Conservation (phyloP, 2,329 filamentous ascomycete genomes). For the Diaporthe vaccinii region DNA sequence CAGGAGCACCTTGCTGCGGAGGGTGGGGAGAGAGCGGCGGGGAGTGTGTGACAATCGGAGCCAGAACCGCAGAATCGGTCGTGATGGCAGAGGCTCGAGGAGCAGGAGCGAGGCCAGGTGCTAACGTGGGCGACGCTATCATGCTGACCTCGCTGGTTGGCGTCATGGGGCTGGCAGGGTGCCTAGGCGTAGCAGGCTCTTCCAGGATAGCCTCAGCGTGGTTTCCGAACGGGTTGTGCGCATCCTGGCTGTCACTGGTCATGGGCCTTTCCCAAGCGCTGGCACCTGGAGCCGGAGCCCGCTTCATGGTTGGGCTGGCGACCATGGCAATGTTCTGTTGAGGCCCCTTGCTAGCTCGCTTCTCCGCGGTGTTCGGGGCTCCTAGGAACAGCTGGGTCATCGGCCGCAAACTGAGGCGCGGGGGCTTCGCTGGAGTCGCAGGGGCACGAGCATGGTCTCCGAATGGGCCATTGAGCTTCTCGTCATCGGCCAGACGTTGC, state of each 20-base stretch:
- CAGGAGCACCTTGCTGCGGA: constrained; percentile 75
- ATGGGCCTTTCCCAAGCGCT: constrained; percentile 62
- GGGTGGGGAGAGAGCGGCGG: constrained; percentile 72
- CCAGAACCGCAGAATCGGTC: constrained; percentile 19
- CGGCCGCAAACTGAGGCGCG: constrained; percentile 87
- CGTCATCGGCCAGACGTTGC: constrained; percentile 67
- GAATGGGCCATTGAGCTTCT: constrained; percentile 69
- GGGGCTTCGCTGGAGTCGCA: constrained; percentile 68
- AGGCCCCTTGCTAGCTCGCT: constrained; percentile 59
- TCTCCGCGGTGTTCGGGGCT: constrained; percentile 57
- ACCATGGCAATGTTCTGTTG: constrained; percentile 53
- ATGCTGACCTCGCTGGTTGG: constrained; percentile 39
- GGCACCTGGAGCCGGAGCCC: constrained; percentile 51
- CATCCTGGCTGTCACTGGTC: constrained; percentile 62
- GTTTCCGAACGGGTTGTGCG: constrained; percentile 79
- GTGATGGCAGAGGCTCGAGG: constrained; percentile 37
- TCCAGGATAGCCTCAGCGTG: constrained; percentile 61
- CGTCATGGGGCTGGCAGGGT: constrained; percentile 34
- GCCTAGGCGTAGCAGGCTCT: constrained; percentile 34
- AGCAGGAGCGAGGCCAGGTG: constrained; percentile 34
- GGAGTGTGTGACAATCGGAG: constrained; percentile 30
- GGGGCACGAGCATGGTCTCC: constrained; percentile 54
- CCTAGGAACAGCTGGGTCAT: constrained; percentile 86
- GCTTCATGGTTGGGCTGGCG: constrained; percentile 46
- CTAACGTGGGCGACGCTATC: constrained; percentile 28